Percentiles rank a stretch among this genome's conserved stretches.
These are phyloP conservation scores for Priceomyces fermenticarens DNA, from an alignment of 805 yeast species.

Conservation along the genomic window DNA sequence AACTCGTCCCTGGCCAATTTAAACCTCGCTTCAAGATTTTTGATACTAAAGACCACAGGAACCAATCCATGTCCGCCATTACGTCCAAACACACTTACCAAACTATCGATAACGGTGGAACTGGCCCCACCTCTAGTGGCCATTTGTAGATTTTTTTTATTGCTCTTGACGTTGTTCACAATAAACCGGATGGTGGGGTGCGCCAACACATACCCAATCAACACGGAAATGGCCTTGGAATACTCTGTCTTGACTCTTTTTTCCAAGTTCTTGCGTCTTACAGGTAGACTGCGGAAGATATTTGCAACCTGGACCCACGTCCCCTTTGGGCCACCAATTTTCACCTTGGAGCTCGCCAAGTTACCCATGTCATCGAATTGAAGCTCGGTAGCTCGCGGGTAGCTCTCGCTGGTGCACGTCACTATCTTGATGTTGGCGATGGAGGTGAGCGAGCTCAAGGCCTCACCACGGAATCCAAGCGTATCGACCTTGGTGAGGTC, in stretches of 20 bases:
- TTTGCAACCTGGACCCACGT: slow-evolving; percentile 59
- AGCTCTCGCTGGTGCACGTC: slow-evolving; percentile 46
- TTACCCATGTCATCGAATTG: slow-evolving; percentile 56
- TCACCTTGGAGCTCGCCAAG: slow-evolving; percentile 29
- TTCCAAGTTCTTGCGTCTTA: slow-evolving; percentile 69
- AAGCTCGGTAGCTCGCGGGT: slow-evolving; percentile 59
- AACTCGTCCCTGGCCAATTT: slow-evolving; percentile 7
- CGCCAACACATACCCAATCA: slow-evolving; percentile 70
- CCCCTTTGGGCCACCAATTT: slow-evolving; percentile 62
- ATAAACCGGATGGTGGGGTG: slow-evolving; percentile 55
- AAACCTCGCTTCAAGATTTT: slow-evolving; percentile 23
- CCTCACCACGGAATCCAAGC: slow-evolving; percentile 81
- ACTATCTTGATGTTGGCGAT: slow-evolving; percentile 46
- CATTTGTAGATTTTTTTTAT: slow-evolving; percentile 51
- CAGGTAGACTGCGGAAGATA: slow-evolving; percentile 73
- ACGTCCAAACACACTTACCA: slow-evolving; percentile 70
- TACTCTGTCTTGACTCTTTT: slow-evolving; percentile 71
- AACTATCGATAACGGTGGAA: slow-evolving; percentile 42
- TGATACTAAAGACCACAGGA: slow-evolving; percentile 43
- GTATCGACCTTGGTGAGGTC: slow-evolving; percentile 50
- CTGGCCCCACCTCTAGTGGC: slow-evolving; percentile 56
- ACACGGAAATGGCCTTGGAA: slow-evolving; percentile 55
- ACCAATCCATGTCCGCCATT: slow-evolving; percentile 57
- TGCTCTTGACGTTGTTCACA: slow-evolving; percentile 48
- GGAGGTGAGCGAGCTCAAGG: slow-evolving; percentile 66